A percentile compares a stretch with the other conserved stretches of the same genome.
Evolutionary conservation across 495 filamentous ascomycete species (phyloP).

Genomic region (Corynascus novoguineensis): DNA sequence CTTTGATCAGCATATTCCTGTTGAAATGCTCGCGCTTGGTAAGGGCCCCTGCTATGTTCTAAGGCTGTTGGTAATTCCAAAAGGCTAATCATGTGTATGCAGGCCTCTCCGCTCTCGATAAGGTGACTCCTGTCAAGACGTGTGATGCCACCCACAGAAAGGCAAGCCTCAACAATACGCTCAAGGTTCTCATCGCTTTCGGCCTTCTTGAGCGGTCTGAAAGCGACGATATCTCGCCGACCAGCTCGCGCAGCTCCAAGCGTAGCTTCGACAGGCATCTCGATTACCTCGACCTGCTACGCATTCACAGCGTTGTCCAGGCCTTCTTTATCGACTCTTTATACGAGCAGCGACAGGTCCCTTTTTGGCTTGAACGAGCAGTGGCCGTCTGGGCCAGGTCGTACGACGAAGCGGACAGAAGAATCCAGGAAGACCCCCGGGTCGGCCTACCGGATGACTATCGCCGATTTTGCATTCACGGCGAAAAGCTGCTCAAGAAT

Average conservation of each 20-base stretch:
- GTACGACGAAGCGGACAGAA: conserved; percentile 55
- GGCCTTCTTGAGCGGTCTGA: conserved; percentile 65
- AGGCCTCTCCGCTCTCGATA: conserved; percentile 51
- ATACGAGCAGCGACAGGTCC: conserved; percentile 49
- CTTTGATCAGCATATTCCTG: conserved; percentile 67
- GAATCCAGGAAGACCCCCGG: conserved; percentile 50
- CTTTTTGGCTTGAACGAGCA: conserved; percentile 61
- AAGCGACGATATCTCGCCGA: conserved; percentile 38
- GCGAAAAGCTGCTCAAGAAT: conserved; percentile 50
- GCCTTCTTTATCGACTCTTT: conserved; percentile 70
- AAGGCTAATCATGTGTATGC: neutral
- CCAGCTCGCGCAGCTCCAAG: conserved; percentile 40
- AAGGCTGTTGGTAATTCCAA: neutral
- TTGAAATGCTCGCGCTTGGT: conserved; percentile 67
- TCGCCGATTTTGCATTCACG: conserved; percentile 64
- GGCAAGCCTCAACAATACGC: conserved; percentile 56
- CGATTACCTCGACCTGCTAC: conserved; percentile 62
- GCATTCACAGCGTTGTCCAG: conserved; percentile 74
- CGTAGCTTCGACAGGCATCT: conserved; percentile 48
- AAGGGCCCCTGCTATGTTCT: conserved; percentile 16
- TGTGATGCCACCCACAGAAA: conserved; percentile 43
- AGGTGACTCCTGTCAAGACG: conserved; percentile 52
- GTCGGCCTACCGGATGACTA: conserved; percentile 66
- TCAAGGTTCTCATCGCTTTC: conserved; percentile 62
- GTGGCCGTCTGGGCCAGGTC: conserved; percentile 56